Evolutionary conservation across 305 asterid genomes (phyloP).

Genomic region (Fraxinus nigra): DNA sequence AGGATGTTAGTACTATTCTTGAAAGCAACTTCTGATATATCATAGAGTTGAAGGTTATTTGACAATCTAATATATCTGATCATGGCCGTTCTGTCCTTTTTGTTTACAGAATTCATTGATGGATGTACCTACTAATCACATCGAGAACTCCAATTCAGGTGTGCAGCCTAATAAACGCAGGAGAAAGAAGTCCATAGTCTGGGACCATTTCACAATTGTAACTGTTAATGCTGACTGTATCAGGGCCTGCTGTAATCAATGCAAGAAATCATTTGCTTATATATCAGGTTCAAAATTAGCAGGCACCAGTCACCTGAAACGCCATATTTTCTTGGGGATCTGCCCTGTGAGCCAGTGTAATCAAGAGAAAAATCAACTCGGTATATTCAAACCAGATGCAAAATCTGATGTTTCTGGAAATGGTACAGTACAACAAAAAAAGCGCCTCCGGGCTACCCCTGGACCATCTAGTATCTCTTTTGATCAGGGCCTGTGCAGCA

Average conservation of each 20-base stretch:
- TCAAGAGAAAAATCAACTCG: constrained; percentile 37
- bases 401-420: constrained; percentile 38
- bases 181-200: constrained; percentile 75
- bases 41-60: neutral
- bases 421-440: constrained; percentile 57
- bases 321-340: constrained; percentile 74
- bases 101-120: constrained; percentile 39
- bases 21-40: neutral
- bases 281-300: constrained; percentile 71
- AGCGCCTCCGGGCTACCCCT: constrained; percentile 50
- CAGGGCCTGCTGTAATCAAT: constrained; percentile 74
- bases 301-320: constrained; percentile 91
- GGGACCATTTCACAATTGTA: constrained; percentile 77
- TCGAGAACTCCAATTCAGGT: constrained; percentile 45
- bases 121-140: constrained; percentile 41
- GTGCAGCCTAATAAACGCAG: constrained; percentile 51
- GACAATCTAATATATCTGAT: constrained; percentile 1
- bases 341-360: constrained; percentile 55
- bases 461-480: constrained; percentile 28
- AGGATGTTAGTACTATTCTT: neutral
- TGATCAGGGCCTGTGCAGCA: constrained; percentile 44
- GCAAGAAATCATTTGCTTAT: constrained; percentile 76
- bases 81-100: neutral
- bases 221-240: constrained; percentile 43
- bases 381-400: constrained; percentile 30